Conservation (phyloP, 306 rosid species). For the Prunus davidiana region DNA sequence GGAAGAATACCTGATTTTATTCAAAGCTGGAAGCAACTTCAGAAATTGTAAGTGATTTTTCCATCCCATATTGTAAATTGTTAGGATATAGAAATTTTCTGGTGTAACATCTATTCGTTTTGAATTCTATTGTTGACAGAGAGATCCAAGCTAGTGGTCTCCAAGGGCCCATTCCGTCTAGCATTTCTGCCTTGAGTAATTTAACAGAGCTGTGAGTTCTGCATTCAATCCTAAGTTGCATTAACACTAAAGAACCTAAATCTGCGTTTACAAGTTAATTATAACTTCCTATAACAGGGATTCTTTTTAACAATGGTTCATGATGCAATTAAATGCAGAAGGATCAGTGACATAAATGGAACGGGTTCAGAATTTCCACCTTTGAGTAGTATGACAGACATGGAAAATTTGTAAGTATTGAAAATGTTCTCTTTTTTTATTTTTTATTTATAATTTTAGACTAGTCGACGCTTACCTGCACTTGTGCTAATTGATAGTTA, state of each 20-base stretch:
- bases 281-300: neutral
- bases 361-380: conserved; percentile 12
- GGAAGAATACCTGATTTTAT: conserved; percentile 23
- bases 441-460: neutral
- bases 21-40: conserved; percentile 13
- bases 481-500: neutral
- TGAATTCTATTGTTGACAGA: conserved; percentile 8
- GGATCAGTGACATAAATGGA: conserved; percentile 27
- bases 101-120: neutral
- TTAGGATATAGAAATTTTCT: neutral
- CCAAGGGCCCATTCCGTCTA: conserved; percentile 28
- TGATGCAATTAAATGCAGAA: conserved; percentile 14
- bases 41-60: conserved; percentile 15
- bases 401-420: conserved; percentile 15
- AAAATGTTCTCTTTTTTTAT: neutral
- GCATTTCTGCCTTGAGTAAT: conserved; percentile 15
- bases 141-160: conserved; percentile 34
- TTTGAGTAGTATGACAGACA: conserved; percentile 1
- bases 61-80: neutral
- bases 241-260: neutral
- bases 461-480: neutral
- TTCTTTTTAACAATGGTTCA: neutral
- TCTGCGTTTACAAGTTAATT: no score
- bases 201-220: conserved; percentile 27
- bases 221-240: neutral